These are phyloP conservation scores for Lyophyllum semitale DNA, from an alignment of 768 basidiomycete genomes.

Conservation along the genomic window DNA sequence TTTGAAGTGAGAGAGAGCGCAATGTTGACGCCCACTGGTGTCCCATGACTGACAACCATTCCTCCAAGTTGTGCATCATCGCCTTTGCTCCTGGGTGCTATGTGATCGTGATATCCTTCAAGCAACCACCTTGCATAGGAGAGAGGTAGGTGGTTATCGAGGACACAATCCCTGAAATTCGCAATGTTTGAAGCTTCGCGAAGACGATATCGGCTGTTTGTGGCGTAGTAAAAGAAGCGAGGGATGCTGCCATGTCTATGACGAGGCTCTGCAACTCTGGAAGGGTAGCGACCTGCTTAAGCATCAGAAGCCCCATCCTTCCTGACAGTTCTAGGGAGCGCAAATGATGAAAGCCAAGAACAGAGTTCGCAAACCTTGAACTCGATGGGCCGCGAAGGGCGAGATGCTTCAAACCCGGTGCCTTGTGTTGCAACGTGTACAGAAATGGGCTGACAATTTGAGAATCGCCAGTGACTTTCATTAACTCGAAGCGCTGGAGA, in stretches of 20 bases:
- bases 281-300: background rate
- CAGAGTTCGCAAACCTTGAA: background rate
- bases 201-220: background rate
- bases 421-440: background rate
- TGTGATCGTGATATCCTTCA: background rate
- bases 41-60: background rate
- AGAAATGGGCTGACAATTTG: background rate
- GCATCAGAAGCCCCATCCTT: background rate
- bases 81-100: background rate
- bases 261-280: background rate
- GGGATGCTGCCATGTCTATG: background rate
- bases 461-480: background rate
- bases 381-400: background rate
- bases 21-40: background rate
- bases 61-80: background rate
- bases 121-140: background rate
- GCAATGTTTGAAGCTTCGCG: background rate
- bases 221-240: background rate
- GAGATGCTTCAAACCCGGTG: background rate
- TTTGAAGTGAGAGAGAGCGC: background rate
- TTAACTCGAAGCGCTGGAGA: background rate
- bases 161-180: background rate
- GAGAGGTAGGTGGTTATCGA: background rate
- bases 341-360: background rate
- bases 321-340: background rate